These are phyloP conservation scores for Aspergillus candidus DNA, from an alignment of 2,329 filamentous ascomycete species.

Conservation along the genomic window DNA sequence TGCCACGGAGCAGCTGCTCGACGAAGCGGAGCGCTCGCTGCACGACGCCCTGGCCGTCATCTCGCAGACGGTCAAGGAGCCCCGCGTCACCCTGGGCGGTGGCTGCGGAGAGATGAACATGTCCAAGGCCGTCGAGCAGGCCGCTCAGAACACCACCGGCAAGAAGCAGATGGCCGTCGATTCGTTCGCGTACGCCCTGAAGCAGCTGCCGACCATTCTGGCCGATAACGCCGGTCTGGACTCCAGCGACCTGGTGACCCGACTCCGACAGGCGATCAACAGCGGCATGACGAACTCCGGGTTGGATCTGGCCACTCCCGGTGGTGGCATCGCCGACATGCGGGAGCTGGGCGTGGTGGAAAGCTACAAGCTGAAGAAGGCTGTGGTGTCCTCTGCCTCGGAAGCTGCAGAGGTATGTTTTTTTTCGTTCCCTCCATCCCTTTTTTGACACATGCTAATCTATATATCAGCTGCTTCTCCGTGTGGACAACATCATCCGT, in stretches of 20 bases:
- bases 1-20: constrained; percentile 91
- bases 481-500: constrained; percentile 97
- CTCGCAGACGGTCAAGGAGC: constrained; percentile 93
- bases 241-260: constrained; percentile 85
- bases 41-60: constrained; percentile 95
- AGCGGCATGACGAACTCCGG: constrained; percentile 89
- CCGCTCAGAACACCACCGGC: constrained; percentile 87
- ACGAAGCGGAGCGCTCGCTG: constrained; percentile 91
- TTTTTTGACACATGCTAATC: constrained; percentile 10
- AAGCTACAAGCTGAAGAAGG: constrained; percentile 96
- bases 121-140: constrained; percentile 94
- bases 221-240: constrained; percentile 97
- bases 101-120: constrained; percentile 98
- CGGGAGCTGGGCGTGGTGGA: constrained; percentile 90
- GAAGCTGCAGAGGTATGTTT: constrained; percentile 85
- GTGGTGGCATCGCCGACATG: constrained; percentile 93
- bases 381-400: constrained; percentile 93
- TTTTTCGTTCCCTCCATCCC: neutral
- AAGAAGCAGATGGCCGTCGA: constrained; percentile 95
- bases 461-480: constrained; percentile 63
- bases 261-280: constrained; percentile 89
- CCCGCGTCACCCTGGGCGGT: constrained; percentile 86
- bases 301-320: constrained; percentile 79
- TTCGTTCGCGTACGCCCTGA: constrained; percentile 78
- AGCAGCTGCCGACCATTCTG: constrained; percentile 91